Evolutionary conservation across 306 rosid genomes (phyloP), one percentile per base, ranked within the genome.

Genomic region (Acacia acuminata): DNA sequence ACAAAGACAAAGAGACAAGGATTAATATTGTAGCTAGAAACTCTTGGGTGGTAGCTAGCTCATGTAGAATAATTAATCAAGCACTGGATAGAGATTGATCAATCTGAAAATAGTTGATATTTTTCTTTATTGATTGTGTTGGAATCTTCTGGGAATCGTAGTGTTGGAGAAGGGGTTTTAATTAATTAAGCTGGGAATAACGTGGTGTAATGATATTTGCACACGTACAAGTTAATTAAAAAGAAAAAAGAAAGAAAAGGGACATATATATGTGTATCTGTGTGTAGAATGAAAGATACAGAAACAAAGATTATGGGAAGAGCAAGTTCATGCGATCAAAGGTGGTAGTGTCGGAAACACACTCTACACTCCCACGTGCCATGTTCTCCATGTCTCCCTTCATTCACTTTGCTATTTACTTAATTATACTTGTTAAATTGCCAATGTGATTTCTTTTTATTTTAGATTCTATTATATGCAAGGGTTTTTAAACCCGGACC

Each of bases 311-410:
- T 22, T 20, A 22, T 22, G 65, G 65, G 27, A 58, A 22, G 30
- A 58, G 42, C 38, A 50, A 74, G 15, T 66, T 50, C 11, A 42
- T 67, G 55, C 48, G 40, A 19, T 50, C 8, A 56, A 82, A 82
- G 85, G 82, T 76, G 10, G 19, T 30, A 20, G 51, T 79, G 88
- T 85, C 88, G 88, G 88, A 78, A 85, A 82, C 40, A 44, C 72
- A 68, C 42, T 71, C 79, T 73, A 82, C 88, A 75, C 10, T 58
- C 44, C 78, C 76, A 85, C 81, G 75, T 76, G 77, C 50, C 73
- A 14, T 40, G 68, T 68, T 25, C 34, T 56, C 45, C 19, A 20
- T 75, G 78, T 75, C 67, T 51, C 47, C 66, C 24, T 44, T 13
- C 27, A 47, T 72, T 50, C 43, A 73, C 25, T 73, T 45, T 30